These are phyloP conservation scores for Emericellopsis atlantica DNA, from an alignment of 2,329 filamentous ascomycete genomes.

Conservation along the genomic window DNA sequence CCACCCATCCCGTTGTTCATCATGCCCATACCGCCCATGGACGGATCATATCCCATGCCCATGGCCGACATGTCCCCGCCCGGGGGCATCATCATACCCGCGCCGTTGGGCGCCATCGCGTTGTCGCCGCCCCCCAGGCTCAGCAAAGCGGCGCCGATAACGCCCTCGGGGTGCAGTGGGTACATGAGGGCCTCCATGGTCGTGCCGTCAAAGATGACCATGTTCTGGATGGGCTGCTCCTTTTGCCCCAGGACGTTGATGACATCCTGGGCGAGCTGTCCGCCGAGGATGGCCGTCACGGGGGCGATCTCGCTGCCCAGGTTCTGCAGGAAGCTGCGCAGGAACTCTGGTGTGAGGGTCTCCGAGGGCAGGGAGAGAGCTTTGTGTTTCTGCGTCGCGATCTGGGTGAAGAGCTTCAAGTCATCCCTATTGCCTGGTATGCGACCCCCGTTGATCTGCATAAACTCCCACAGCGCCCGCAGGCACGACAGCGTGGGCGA, in stretches of 20 bases:
- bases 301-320: slow-evolving; percentile 74
- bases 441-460: slow-evolving; percentile 35
- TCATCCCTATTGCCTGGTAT: slow-evolving; percentile 50
- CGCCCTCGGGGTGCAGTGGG: slow-evolving; percentile 60
- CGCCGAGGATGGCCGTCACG: slow-evolving; percentile 79
- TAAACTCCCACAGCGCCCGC: slow-evolving; percentile 80
- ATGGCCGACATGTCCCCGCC: slow-evolving; percentile 8
- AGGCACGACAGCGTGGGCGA: slow-evolving; percentile 75
- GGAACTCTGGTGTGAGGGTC: slow-evolving; percentile 56
- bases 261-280: slow-evolving; percentile 85
- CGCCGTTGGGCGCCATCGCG: slow-evolving; percentile 10
- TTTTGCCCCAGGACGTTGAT: slow-evolving; percentile 88
- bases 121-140: slow-evolving; percentile 10
- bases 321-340: slow-evolving; percentile 79
- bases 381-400: slow-evolving; percentile 67
- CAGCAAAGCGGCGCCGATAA: slow-evolving; percentile 36
- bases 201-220: slow-evolving; percentile 83
- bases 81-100: slow-evolving; percentile 6
- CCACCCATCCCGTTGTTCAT: slow-evolving; percentile 6
- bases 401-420: slow-evolving; percentile 61
- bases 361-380: slow-evolving; percentile 58
- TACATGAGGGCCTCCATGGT: slow-evolving; percentile 68
- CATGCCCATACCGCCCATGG: background rate
- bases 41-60: slow-evolving; percentile 10
- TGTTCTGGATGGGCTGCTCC: slow-evolving; percentile 93